phyloP scores from a whole-genome alignment of 495 filamentous ascomycete genomes.

The Cercophora newfieldiana region DNA sequence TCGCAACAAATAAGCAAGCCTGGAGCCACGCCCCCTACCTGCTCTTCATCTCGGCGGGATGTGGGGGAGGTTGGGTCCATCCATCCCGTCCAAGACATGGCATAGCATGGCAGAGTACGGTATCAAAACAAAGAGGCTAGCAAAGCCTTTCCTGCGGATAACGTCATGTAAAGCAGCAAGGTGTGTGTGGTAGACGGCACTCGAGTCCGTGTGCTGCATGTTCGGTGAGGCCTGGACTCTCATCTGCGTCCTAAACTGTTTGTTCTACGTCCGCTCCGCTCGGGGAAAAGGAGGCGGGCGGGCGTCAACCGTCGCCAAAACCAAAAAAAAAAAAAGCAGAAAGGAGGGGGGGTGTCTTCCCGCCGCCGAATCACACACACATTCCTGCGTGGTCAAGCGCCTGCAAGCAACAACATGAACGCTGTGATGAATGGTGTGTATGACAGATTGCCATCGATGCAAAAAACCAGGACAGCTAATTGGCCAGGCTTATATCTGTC shows the following conservation, averaged over 20 bases:
- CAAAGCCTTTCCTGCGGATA: too few species aligned
- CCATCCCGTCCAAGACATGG: not conserved
- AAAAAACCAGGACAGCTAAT: not conserved
- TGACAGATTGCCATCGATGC: not conserved
- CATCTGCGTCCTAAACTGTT: too few species aligned
- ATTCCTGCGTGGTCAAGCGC: not conserved
- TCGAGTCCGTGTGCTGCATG: not conserved
- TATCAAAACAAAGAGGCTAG: not conserved
- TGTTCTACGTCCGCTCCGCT: not conserved
- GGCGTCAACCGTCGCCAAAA: too few species aligned
- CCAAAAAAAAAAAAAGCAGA: not conserved
- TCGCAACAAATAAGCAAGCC: not conserved
- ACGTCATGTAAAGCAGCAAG: too few species aligned
- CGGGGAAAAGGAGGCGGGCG: not conserved
- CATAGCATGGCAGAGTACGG: not conserved
- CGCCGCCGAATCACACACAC: too few species aligned
- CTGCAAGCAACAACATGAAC: not conserved
- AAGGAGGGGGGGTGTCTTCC: not conserved
- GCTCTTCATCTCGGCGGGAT: not conserved
- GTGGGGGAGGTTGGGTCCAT: not conserved
- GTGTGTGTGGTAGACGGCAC: not conserved
- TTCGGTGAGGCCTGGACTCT: not conserved
- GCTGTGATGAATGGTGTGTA: not conserved
- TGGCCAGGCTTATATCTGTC: too few species aligned
- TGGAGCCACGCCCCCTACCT: not conserved